phyloP scores from a whole-genome alignment of 805 yeast species.

The Vanderwaltozyma yarrowii region DNA sequence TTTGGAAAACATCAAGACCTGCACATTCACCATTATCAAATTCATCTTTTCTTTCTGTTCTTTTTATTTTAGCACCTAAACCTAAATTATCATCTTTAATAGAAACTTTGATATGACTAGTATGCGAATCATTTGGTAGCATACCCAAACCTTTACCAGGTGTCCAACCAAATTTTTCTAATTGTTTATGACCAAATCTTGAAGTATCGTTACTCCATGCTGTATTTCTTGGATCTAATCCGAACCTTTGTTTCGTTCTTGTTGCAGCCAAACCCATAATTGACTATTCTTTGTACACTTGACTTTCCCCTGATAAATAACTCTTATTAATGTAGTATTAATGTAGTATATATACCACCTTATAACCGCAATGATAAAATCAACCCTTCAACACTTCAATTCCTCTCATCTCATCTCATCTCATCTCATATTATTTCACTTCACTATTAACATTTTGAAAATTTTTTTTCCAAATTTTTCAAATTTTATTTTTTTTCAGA shows the following conservation, averaged over 20 bases:
- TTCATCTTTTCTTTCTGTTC: constrained; percentile 49
- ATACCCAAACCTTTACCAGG: constrained; percentile 87
- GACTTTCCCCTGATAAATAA: no score
- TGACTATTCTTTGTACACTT: no score
- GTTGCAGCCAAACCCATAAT: constrained; percentile 86
- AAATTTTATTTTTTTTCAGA: no score
- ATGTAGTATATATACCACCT: no score
- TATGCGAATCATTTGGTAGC: constrained; percentile 37
- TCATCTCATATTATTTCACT: no score
- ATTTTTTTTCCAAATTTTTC: no score
- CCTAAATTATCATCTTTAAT: constrained; percentile 80
- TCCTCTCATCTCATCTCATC: background rate
- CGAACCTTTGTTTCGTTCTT: constrained; percentile 73
- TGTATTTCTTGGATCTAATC: constrained; percentile 88
- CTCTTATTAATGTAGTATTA: no score
- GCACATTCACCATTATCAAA: constrained; percentile 76
- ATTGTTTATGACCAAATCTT: constrained; percentile 80
- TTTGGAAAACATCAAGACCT: constrained; percentile 88
- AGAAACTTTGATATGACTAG: constrained; percentile 73
- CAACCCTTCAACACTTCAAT: background rate
- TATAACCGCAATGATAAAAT: background rate
- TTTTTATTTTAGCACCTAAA: constrained; percentile 71
- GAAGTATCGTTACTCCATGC: constrained; percentile 82
- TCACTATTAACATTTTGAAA: no score
- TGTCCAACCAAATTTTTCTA: constrained; percentile 79